These are phyloP conservation scores for Ophiostoma montium DNA, from an alignment of 2,329 filamentous ascomycete species.

Conservation along the genomic window DNA sequence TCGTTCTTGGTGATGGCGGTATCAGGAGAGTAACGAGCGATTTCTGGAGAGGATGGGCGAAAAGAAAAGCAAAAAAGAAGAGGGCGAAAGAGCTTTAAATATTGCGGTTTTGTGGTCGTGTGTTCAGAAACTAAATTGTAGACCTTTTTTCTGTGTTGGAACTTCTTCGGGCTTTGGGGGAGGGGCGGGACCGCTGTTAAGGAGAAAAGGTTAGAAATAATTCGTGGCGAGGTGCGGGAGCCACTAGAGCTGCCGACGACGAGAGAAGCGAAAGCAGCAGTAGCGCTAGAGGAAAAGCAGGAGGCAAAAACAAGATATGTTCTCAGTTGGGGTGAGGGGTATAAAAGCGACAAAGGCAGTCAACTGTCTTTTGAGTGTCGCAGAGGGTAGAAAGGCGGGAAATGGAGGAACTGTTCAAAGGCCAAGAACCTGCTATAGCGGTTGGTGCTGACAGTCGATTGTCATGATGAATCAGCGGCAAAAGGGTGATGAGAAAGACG, in stretches of 20 bases:
- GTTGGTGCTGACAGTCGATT: neutral
- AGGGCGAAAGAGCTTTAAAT: neutral
- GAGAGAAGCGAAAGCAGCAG: slow-evolving; percentile 1
- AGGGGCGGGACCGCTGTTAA: slow-evolving; percentile 1
- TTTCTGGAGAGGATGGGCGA: neutral
- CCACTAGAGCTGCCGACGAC: neutral
- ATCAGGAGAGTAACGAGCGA: neutral
- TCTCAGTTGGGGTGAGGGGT: slow-evolving; percentile 4
- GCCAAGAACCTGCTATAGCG: slow-evolving; percentile 6
- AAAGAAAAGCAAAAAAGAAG: neutral
- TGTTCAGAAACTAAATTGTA: neutral
- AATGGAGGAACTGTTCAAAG: slow-evolving; percentile 9
- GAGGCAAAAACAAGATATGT: slow-evolving; percentile 4
- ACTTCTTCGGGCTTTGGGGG: neutral
- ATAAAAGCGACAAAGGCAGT: neutral
- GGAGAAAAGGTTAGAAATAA: neutral
- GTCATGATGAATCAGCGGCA: neutral
- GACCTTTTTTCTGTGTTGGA: neutral
- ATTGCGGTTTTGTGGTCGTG: neutral
- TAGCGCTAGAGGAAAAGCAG: slow-evolving; percentile 1
- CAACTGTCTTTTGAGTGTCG: neutral
- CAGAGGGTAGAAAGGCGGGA: neutral
- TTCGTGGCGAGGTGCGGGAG: slow-evolving; percentile 2
- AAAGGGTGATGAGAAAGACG: neutral
- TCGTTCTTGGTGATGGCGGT: neutral